Conservation (phyloP, 2,329 filamentous ascomycete genomes). For the Coniochaeta sp. region DNA sequence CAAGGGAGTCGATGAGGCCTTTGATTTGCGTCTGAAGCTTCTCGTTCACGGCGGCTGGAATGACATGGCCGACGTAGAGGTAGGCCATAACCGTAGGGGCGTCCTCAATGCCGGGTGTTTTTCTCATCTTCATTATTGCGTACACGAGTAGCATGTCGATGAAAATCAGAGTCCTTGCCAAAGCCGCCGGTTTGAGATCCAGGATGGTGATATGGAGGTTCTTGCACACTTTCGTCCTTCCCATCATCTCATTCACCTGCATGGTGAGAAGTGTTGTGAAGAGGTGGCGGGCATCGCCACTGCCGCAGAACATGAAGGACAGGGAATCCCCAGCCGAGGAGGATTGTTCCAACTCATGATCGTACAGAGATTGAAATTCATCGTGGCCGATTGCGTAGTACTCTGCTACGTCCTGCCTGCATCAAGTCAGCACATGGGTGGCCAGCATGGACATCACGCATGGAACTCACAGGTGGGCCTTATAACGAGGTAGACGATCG, state of each 20-base stretch:
- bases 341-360: not conserved
- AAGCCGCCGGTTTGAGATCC: not conserved
- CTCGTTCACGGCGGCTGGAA: not conserved
- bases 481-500: conserved; percentile 12
- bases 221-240: not conserved
- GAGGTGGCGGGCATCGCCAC: not conserved
- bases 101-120: not conserved
- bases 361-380: not conserved
- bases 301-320: not conserved
- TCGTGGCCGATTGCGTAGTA: not conserved
- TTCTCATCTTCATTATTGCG: not conserved
- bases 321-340: not conserved
- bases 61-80: not conserved
- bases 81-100: not conserved
- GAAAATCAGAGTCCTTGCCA: not conserved
- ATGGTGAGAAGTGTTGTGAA: not conserved
- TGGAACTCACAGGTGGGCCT: conserved; percentile 7
- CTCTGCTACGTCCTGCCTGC: not conserved
- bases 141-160: not conserved
- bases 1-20: not conserved
- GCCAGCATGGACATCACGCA: not conserved
- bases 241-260: not conserved
- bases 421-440: not conserved
- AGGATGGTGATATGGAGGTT: not conserved
- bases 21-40: not conserved